Conservation (phyloP, 352 stramenopile genomes). For the Phytopythium sindhum region DNA sequence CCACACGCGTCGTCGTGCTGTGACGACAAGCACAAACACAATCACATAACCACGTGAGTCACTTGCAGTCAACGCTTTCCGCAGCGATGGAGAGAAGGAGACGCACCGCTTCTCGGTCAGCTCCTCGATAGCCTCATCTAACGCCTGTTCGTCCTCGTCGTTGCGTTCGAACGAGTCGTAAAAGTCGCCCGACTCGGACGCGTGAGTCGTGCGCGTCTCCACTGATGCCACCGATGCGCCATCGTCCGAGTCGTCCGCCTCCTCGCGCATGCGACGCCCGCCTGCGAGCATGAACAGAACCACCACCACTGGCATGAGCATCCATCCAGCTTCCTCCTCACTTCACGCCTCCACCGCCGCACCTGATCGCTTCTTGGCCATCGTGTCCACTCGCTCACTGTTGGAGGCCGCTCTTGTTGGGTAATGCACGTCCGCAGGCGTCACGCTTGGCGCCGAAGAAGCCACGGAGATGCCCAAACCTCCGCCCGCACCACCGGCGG, state of each 20-base stretch:
- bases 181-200: constrained; percentile 63
- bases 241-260: constrained; percentile 70
- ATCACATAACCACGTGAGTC: not conserved
- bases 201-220: constrained; percentile 58
- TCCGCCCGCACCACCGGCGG: not conserved
- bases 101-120: constrained; percentile 72
- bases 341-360: not conserved
- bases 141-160: constrained; percentile 54
- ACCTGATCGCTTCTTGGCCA: constrained; percentile 75
- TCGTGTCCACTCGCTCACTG: constrained; percentile 12
- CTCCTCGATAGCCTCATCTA: constrained; percentile 76
- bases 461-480: not conserved
- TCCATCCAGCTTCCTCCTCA: not conserved
- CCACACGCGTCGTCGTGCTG: constrained; percentile 71
- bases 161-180: constrained; percentile 65
- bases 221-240: constrained; percentile 60
- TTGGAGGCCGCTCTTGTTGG: constrained; percentile 8
- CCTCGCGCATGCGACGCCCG: constrained; percentile 58
- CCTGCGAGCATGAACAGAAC: constrained; percentile 13
- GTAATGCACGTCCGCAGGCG: not conserved
- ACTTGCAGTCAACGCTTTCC: not conserved
- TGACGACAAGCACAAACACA: not conserved
- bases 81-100: not conserved
- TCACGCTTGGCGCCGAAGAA: not conserved
- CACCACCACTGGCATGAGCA: constrained; percentile 10